phyloP scores from a whole-genome alignment of 371 early-diverging fungal genomes.

The Mortierella sp. region DNA sequence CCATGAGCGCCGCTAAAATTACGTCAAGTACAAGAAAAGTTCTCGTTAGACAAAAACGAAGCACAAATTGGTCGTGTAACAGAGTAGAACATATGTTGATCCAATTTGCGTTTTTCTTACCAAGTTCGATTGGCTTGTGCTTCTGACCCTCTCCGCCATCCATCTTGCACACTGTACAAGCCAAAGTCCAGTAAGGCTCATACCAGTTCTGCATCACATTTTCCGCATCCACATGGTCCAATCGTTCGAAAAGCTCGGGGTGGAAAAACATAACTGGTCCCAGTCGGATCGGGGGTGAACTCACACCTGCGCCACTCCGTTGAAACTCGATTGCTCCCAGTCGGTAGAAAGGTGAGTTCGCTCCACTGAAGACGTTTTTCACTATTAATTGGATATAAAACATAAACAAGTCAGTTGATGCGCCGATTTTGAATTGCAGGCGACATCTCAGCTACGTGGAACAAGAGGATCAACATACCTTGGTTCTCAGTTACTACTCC shows the following conservation, averaged over 20 bases:
- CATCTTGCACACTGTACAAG: conserved; percentile 26
- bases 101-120: conserved; percentile 14
- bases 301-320: conserved; percentile 1
- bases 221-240: conserved; percentile 16
- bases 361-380: conserved; percentile 39
- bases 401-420: neutral
- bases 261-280: conserved; percentile 49
- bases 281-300: conserved; percentile 43
- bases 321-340: conserved; percentile 34
- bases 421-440: neutral
- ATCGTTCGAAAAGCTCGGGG: conserved; percentile 24
- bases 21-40: neutral
- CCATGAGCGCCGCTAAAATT: conserved; percentile 38
- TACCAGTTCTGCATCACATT: conserved; percentile 29
- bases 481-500: conserved; percentile 10
- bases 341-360: conserved; percentile 38
- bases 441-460: neutral
- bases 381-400: conserved; percentile 12
- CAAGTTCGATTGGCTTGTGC: conserved; percentile 40
- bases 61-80: neutral
- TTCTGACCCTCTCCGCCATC: conserved; percentile 26
- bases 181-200: conserved; percentile 46
- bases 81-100: neutral
- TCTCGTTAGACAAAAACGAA: neutral
- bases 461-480: neutral